Conservation (phyloP, 1,284 basidiomycete genomes). For the Jaminaea rosea region DNA sequence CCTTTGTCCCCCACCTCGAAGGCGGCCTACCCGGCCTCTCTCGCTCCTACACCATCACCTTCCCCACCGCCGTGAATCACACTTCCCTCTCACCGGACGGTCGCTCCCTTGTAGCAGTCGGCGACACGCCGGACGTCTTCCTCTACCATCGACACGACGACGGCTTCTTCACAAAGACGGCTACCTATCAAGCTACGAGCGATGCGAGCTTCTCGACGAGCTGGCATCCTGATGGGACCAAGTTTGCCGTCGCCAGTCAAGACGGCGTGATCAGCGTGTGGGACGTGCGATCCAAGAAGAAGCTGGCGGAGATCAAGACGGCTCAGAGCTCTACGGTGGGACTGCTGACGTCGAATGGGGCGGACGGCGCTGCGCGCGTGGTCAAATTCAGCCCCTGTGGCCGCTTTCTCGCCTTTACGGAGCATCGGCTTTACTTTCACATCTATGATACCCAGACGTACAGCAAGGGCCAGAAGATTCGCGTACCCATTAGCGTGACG, state of each 20-base stretch:
- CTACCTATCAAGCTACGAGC: slow-evolving; percentile 42
- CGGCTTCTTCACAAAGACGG: slow-evolving; percentile 22
- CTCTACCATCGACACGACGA: slow-evolving; percentile 27
- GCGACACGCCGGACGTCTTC: slow-evolving; percentile 71
- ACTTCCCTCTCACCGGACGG: slow-evolving; percentile 65
- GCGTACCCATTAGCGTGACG: not conserved
- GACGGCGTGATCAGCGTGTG: slow-evolving; percentile 64
- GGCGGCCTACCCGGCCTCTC: slow-evolving; percentile 55
- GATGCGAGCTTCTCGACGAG: slow-evolving; percentile 68
- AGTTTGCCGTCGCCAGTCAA: slow-evolving; percentile 76
- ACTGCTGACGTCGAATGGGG: slow-evolving; percentile 3
- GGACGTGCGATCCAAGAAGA: slow-evolving; percentile 46
- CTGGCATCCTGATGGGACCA: slow-evolving; percentile 67
- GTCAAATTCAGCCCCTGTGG: slow-evolving; percentile 32
- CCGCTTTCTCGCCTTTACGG: slow-evolving; percentile 28
- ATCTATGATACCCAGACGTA: slow-evolving; percentile 27
- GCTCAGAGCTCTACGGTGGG: slow-evolving; percentile 6
- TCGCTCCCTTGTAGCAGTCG: slow-evolving; percentile 69
- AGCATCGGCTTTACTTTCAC: slow-evolving; percentile 25
- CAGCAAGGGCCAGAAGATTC: slow-evolving; percentile 6
- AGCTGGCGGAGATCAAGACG: slow-evolving; percentile 28
- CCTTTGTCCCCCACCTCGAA: slow-evolving; percentile 43
- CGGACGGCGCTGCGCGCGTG: slow-evolving; percentile 25
- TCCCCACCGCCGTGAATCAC: slow-evolving; percentile 27
- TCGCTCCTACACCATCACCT: slow-evolving; percentile 18